These are phyloP conservation scores for Elsinoe batatas DNA, from an alignment of 2,329 filamentous ascomycete genomes.

Conservation along the genomic window DNA sequence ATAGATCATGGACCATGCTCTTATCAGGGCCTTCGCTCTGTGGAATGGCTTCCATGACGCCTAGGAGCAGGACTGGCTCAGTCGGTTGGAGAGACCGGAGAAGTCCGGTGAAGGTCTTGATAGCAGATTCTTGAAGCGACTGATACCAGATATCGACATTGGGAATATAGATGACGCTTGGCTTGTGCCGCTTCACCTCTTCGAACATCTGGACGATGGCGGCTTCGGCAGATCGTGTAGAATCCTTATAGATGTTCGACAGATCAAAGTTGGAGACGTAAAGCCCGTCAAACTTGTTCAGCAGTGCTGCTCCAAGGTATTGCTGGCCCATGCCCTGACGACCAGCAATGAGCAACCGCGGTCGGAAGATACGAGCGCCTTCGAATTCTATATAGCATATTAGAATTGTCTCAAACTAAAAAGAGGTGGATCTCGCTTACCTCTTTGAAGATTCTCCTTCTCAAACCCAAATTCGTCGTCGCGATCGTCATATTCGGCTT, in stretches of 20 bases:
- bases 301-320: constrained; percentile 73
- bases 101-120: constrained; percentile 75
- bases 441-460: constrained; percentile 61
- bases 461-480: constrained; percentile 76
- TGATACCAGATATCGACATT: constrained; percentile 81
- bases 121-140: constrained; percentile 52
- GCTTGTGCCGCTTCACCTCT: constrained; percentile 88
- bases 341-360: constrained; percentile 76
- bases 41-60: constrained; percentile 58
- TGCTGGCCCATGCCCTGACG: constrained; percentile 82
- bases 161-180: constrained; percentile 90
- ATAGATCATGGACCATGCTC: constrained; percentile 63
- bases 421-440: constrained; percentile 9
- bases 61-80: constrained; percentile 79
- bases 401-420: not conserved
- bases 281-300: constrained; percentile 86
- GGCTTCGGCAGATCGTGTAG: constrained; percentile 70
- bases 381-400: constrained; percentile 50
- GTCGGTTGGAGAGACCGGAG: constrained; percentile 76
- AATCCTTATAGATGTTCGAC: constrained; percentile 74
- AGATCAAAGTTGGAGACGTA: constrained; percentile 94
- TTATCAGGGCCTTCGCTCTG: constrained; percentile 45
- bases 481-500: constrained; percentile 84
- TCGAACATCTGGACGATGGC: constrained; percentile 84
- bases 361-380: constrained; percentile 75